Percentiles rank a stretch among this genome's conserved stretches.
Conservation (phyloP, 2,329 filamentous ascomycete genomes). For the Paramyrothecium roridum region DNA sequence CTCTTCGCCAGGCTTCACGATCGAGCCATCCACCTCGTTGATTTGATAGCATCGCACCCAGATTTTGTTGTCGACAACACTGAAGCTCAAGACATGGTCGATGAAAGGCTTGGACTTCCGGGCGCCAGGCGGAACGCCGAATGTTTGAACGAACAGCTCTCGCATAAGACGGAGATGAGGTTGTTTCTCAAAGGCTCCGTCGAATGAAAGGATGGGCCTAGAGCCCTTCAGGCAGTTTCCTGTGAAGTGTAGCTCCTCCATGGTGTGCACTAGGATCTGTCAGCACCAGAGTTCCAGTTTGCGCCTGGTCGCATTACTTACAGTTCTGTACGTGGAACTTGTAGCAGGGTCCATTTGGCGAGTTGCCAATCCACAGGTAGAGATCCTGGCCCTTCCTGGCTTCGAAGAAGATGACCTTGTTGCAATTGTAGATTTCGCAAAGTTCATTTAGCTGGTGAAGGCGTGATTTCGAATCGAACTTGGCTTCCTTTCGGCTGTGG, state of each 20-base stretch:
- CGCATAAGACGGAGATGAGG: constrained; percentile 81
- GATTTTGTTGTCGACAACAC: constrained; percentile 86
- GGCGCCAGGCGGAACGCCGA: constrained; percentile 86
- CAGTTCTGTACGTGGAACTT: constrained; percentile 76
- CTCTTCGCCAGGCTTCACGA: constrained; percentile 35
- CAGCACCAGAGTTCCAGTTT: constrained; percentile 10
- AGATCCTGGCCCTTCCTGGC: constrained; percentile 91
- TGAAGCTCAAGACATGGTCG: constrained; percentile 93
- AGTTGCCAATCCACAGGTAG: constrained; percentile 90
- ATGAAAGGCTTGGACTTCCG: constrained; percentile 93
- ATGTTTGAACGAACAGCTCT: constrained; percentile 85
- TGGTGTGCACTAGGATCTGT: constrained; percentile 70
- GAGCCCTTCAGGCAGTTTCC: constrained; percentile 96
- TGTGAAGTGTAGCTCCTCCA: constrained; percentile 94
- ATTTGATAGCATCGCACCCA: constrained; percentile 97
- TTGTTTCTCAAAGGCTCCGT: constrained; percentile 77
- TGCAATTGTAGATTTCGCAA: constrained; percentile 81
- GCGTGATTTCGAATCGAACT: constrained; percentile 94
- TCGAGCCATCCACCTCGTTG: constrained; percentile 70
- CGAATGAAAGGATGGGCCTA: constrained; percentile 87
- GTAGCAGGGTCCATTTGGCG: constrained; percentile 65
- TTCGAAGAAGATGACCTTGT: constrained; percentile 93
- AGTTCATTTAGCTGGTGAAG: constrained; percentile 76
- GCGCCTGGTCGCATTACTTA: constrained; percentile 29
- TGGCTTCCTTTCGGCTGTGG: constrained; percentile 90